These are phyloP conservation scores for Emmonsiellopsis sp. DNA, from an alignment of 2,329 filamentous ascomycete species.

Conservation along the genomic window DNA sequence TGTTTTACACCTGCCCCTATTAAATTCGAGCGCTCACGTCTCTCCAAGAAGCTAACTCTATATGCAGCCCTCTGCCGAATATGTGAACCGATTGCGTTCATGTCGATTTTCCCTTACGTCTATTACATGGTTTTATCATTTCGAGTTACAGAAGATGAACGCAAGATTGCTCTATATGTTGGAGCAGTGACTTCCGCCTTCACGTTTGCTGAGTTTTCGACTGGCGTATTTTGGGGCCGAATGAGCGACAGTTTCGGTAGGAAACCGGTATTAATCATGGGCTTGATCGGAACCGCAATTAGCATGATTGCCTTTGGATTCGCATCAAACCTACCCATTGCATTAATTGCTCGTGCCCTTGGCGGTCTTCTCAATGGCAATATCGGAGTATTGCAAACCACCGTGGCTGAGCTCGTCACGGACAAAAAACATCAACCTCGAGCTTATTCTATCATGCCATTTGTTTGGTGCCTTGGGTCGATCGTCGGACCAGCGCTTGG, in stretches of 20 bases:
- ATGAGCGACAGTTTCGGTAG: slow-evolving; percentile 86
- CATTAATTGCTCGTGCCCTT: slow-evolving; percentile 76
- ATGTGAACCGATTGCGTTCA: slow-evolving; percentile 98
- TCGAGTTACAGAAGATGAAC: slow-evolving; percentile 67
- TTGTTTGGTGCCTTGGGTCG: slow-evolving; percentile 95
- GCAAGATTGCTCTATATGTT: slow-evolving; percentile 80
- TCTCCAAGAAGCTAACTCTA: neutral
- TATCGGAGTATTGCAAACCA: slow-evolving; percentile 90
- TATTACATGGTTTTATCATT: slow-evolving; percentile 97
- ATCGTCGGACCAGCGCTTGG: slow-evolving; percentile 89
- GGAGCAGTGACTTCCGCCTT: slow-evolving; percentile 96
- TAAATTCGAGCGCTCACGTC: neutral
- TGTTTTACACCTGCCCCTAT: slow-evolving; percentile 4
- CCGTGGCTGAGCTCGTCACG: slow-evolving; percentile 86
- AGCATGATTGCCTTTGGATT: slow-evolving; percentile 94
- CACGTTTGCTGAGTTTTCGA: slow-evolving; percentile 89
- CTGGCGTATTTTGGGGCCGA: slow-evolving; percentile 85
- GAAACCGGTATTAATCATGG: slow-evolving; percentile 83
- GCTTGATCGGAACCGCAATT: slow-evolving; percentile 81
- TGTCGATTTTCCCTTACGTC: slow-evolving; percentile 98
- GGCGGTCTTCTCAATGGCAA: slow-evolving; percentile 93
- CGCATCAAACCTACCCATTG: slow-evolving; percentile 68
- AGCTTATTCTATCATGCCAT: slow-evolving; percentile 95
- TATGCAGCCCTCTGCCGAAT: slow-evolving; percentile 75
- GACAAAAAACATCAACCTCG: slow-evolving; percentile 89